Conservation (phyloP, 2,329 filamentous ascomycete genomes). For the Botryotinia convoluta region DNA sequence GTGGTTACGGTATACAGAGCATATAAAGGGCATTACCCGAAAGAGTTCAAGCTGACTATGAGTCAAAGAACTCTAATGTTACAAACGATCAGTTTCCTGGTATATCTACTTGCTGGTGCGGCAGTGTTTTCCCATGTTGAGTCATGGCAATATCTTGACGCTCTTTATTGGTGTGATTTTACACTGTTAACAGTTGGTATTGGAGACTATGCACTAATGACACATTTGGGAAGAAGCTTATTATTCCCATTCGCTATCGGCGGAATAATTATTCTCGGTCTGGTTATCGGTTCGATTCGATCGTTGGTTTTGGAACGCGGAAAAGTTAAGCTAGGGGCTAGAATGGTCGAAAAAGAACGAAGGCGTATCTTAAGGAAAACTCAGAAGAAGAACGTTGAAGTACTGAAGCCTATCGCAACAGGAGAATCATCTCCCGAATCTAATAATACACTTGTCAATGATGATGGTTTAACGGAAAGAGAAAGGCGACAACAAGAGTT, state of each 20-base stretch:
- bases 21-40: conserved; percentile 64
- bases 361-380: conserved; percentile 48
- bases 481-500: conserved; percentile 70
- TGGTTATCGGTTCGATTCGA: conserved; percentile 78
- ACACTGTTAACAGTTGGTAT: conserved; percentile 64
- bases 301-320: conserved; percentile 60
- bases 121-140: conserved; percentile 72
- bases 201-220: conserved; percentile 52
- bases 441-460: neutral
- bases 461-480: conserved; percentile 44
- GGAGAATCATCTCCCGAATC: conserved; percentile 6
- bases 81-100: conserved; percentile 81
- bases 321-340: conserved; percentile 51
- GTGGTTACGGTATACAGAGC: conserved; percentile 79
- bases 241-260: conserved; percentile 81
- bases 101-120: conserved; percentile 77
- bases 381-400: conserved; percentile 45
- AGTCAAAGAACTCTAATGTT: conserved; percentile 86
- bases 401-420: conserved; percentile 47
- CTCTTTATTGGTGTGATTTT: conserved; percentile 76
- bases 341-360: conserved; percentile 60
- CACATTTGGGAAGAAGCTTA: conserved; percentile 62
- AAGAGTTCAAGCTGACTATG: conserved; percentile 74
- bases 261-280: conserved; percentile 79
- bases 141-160: conserved; percentile 73